Percentiles rank a stretch among this genome's conserved stretches.
Evolutionary conservation across 129 eudicot species (phyloP).

Genomic region (Flaveria sonorensis): DNA sequence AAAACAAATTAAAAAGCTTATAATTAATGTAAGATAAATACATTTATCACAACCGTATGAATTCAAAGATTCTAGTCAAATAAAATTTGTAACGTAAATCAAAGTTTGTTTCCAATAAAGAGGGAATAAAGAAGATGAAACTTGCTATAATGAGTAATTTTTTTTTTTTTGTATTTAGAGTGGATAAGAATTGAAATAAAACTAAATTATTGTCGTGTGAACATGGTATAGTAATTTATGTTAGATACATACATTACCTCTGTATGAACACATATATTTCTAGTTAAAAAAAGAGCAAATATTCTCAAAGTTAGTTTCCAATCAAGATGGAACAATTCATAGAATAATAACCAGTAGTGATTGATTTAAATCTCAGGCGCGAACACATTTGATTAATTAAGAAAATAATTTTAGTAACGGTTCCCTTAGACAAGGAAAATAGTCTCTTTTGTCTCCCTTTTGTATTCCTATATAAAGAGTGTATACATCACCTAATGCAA

Average conservation of each 20-base stretch:
- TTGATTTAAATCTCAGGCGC: not conserved
- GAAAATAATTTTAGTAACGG: not conserved
- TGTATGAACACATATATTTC: not conserved
- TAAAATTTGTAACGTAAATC: constrained; percentile 14
- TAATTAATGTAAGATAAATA: not conserved
- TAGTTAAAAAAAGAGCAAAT: too few species aligned
- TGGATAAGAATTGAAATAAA: too few species aligned
- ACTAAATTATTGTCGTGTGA: not conserved
- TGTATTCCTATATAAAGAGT: constrained; percentile 26
- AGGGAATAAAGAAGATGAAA: not conserved
- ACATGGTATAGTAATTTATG: not conserved
- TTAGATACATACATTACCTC: not conserved
- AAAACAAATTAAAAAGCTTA: too few species aligned
- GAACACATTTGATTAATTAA: not conserved
- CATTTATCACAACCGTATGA: not conserved
- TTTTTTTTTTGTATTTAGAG: too few species aligned
- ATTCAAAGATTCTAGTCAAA: constrained; percentile 7
- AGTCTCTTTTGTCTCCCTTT: not conserved
- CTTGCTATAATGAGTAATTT: too few species aligned
- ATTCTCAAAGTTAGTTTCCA: not conserved
- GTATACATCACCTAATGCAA: not conserved
- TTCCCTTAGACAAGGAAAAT: not conserved
- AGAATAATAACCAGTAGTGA: not conserved
- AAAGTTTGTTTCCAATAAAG: constrained; percentile 19
- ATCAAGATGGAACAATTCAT: constrained; percentile 1